Conservation (phyloP, 495 filamentous ascomycete species). For the Tetracladium setigerum region DNA sequence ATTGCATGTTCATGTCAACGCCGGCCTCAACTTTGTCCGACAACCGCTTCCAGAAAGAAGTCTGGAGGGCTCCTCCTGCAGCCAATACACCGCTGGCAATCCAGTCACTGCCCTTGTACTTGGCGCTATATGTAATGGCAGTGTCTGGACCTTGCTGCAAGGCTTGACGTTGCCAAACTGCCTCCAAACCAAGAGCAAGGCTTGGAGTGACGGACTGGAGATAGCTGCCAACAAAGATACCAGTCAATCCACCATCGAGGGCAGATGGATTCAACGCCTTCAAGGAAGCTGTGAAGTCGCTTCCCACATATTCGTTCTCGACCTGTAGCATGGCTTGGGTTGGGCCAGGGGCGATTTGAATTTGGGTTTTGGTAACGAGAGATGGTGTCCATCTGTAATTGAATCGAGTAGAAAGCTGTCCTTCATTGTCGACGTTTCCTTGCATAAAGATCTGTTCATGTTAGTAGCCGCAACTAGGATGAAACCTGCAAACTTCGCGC, state of each 20-base stretch:
- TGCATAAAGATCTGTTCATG: conserved; percentile 76
- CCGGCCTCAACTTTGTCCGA: conserved; percentile 96
- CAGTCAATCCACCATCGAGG: conserved; percentile 85
- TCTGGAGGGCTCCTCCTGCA: conserved; percentile 71
- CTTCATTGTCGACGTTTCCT: conserved; percentile 88
- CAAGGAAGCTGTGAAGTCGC: conserved; percentile 83
- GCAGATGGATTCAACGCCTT: conserved; percentile 91
- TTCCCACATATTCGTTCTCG: conserved; percentile 88
- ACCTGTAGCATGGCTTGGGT: conserved; percentile 70
- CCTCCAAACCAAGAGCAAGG: conserved; percentile 83
- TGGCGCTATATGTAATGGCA: conserved; percentile 76
- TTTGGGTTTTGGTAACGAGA: conserved; percentile 75
- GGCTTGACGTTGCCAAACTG: conserved; percentile 82
- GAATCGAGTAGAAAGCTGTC: conserved; percentile 69
- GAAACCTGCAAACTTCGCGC: neutral
- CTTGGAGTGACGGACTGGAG: conserved; percentile 86
- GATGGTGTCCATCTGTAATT: conserved; percentile 80
- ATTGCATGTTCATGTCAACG: conserved; percentile 85
- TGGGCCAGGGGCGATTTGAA: conserved; percentile 65
- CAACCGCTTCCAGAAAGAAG: conserved; percentile 91
- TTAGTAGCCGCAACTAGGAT: neutral
- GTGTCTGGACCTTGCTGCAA: conserved; percentile 75
- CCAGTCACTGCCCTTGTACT: conserved; percentile 87
- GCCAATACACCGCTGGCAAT: conserved; percentile 81
- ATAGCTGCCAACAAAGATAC: conserved; percentile 92